Percentiles rank a stretch among this genome's conserved stretches.
phyloP scores from a whole-genome alignment of 2,329 filamentous ascomycete genomes.

The Fusarium ambrosium region DNA sequence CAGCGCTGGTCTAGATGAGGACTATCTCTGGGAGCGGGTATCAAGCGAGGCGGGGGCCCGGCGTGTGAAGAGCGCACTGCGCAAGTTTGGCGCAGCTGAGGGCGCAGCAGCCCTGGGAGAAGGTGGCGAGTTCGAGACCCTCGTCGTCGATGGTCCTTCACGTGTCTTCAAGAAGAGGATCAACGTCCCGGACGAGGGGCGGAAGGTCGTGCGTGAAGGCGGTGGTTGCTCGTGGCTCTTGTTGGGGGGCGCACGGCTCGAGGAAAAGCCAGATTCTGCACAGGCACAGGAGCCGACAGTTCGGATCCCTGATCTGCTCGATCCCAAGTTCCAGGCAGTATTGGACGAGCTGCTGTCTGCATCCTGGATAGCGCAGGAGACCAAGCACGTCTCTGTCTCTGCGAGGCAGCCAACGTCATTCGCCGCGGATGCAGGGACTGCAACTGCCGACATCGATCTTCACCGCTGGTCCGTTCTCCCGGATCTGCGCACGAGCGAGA shows the following conservation, averaged over 20 bases:
- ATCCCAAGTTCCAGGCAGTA: conserved; percentile 68
- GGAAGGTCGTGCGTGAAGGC: conserved; percentile 71
- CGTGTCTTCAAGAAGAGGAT: conserved; percentile 81
- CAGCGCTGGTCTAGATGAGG: conserved; percentile 86
- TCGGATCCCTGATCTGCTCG: conserved; percentile 75
- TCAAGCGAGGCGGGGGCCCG: conserved; percentile 66
- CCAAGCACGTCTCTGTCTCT: conserved; percentile 13
- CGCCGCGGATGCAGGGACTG: conserved; percentile 14
- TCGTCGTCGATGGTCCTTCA: conserved; percentile 84
- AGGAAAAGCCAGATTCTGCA: conserved; percentile 53
- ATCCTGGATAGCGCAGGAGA: conserved; percentile 17
- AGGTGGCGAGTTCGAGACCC: conserved; percentile 95
- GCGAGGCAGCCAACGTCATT: conserved; percentile 8
- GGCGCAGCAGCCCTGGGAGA: conserved; percentile 85
- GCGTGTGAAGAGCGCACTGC: conserved; percentile 67
- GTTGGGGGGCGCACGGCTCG: conserved; percentile 69
- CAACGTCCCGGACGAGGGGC: conserved; percentile 67
- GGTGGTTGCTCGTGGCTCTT: conserved; percentile 83
- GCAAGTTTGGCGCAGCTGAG: conserved; percentile 74
- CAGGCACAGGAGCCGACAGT: conserved; percentile 48
- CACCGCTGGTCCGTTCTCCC: conserved; percentile 58
- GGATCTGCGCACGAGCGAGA: conserved; percentile 33
- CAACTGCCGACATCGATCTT: conserved; percentile 37
- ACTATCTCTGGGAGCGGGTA: conserved; percentile 85
- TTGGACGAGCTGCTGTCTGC: conserved; percentile 49